Evolutionary conservation across 495 filamentous ascomycete species (phyloP).

Genomic region (Letharia lupina): DNA sequence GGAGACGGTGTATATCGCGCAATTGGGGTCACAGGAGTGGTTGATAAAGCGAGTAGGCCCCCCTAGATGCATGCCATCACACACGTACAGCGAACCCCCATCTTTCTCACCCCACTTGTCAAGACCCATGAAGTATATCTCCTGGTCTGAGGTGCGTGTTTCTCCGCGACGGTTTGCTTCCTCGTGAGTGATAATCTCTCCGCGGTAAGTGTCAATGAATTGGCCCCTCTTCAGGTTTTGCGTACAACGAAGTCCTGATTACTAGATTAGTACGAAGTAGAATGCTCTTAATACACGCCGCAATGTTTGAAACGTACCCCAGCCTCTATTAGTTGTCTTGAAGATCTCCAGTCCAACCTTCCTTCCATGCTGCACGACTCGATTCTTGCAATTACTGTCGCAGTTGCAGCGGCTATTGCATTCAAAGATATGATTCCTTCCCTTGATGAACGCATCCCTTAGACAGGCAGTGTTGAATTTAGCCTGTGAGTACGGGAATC

Average conservation of each 20-base stretch:
- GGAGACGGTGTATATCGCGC: conserved; percentile 74
- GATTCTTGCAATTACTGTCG: conserved; percentile 58
- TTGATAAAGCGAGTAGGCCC: conserved; percentile 55
- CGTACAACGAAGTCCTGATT: conserved; percentile 57
- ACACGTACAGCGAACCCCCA: conserved; percentile 37
- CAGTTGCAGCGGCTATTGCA: conserved; percentile 71
- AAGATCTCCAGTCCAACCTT: conserved; percentile 74
- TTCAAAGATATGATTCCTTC: conserved; percentile 57
- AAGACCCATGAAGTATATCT: conserved; percentile 75
- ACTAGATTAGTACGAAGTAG: conserved; percentile 13
- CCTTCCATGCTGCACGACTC: conserved; percentile 72
- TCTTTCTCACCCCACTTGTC: conserved; percentile 61
- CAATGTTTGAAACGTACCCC: conserved; percentile 46
- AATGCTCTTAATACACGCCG: not conserved
- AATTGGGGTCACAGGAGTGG: conserved; percentile 63
- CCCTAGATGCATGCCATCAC: conserved; percentile 54
- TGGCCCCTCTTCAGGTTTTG: conserved; percentile 64
- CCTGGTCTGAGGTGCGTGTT: conserved; percentile 36
- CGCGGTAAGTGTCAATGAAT: conserved; percentile 83
- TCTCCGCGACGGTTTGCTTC: conserved; percentile 54
- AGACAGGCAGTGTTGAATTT: conserved; percentile 16
- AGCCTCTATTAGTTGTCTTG: conserved; percentile 66
- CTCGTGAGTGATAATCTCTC: conserved; percentile 70
- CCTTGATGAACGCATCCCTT: conserved; percentile 14
- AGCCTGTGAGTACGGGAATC: conserved; percentile 33